Evolutionary conservation across 2,329 filamentous ascomycete genomes (phyloP).

Genomic region (Colletotrichum liaoningense): DNA sequence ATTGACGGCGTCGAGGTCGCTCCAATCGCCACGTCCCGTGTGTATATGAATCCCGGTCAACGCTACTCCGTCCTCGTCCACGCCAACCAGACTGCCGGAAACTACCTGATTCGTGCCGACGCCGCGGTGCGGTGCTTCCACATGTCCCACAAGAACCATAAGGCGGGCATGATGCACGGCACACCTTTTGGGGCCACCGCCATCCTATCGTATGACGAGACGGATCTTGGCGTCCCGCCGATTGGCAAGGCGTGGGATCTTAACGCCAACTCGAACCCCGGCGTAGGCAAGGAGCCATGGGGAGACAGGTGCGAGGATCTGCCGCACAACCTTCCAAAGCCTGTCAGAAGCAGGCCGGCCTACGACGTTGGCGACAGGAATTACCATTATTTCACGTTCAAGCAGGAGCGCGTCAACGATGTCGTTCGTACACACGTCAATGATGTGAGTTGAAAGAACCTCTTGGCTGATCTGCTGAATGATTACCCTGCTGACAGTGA

Average conservation of each 20-base stretch:
- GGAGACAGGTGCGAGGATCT: slow-evolving; percentile 32
- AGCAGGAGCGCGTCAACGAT: slow-evolving; percentile 20
- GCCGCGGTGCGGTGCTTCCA: slow-evolving; percentile 29
- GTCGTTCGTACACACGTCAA: slow-evolving; percentile 28
- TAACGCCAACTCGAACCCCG: slow-evolving; percentile 9
- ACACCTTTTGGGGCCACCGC: slow-evolving; percentile 34
- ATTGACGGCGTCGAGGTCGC: slow-evolving; percentile 53
- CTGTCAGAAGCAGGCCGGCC: slow-evolving; percentile 31
- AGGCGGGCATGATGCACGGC: slow-evolving; percentile 23
- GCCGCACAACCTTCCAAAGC: slow-evolving; percentile 38
- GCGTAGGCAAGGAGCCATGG: slow-evolving; percentile 30
- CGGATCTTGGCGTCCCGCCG: slow-evolving; percentile 14
- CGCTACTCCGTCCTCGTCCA: slow-evolving; percentile 50
- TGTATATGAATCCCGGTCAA: slow-evolving; percentile 54
- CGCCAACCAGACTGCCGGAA: slow-evolving; percentile 45
- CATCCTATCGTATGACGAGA: slow-evolving; percentile 36
- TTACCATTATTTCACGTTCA: slow-evolving; percentile 33
- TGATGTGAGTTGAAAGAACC: neutral
- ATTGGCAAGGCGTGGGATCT: slow-evolving; percentile 36
- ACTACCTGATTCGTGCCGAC: slow-evolving; percentile 50
- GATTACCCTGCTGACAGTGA: neutral
- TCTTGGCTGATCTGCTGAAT: neutral
- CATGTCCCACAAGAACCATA: slow-evolving; percentile 31
- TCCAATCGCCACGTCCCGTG: slow-evolving; percentile 45
- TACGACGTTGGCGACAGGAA: slow-evolving; percentile 37